Base-by-base conservation (phyloP, 2,329 filamentous ascomycete genomes). In the Calycina marina region DNA sequence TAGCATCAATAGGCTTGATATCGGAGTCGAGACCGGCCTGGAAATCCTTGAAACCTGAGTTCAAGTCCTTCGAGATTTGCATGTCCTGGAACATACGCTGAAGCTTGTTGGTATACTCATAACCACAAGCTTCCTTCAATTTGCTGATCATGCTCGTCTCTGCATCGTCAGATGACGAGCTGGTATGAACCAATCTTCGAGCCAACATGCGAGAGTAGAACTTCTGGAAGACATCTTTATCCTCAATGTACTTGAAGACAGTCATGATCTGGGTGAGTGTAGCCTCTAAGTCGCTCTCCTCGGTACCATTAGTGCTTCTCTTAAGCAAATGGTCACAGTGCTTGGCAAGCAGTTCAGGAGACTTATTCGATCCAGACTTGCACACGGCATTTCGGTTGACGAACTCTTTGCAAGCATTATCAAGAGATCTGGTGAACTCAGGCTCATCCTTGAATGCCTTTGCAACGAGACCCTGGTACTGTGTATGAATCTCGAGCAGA, bases 81-180 rank as follows among this genome's bases (percentile, higher is more conserved):
- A 98, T 94, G 53, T 98, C 90, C 56, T 96, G 88, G 70, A 96
- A 98, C 90, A 98, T 98, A 52, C 92, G 84, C 62, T 96, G 88
- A 28, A 98, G 70, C 63, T 96, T 96, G 67, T 96, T 98, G 46
- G 90, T 98, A 60, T 98, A 98, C 56, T 98, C 90, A 47, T 94
- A 98, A 49, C 90, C 90, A 52, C 90, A 96, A 0, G 90, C 88
- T 53, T 98, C 90, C 63, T 98, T 98, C 44, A 98, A 67, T 61
- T 96, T 98, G 63, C 82, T 86, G 57, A 98, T 98, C 90, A 98
- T 98, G 61, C 84, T 94, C 0, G 85, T 94, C 63, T 98, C 90
- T 2, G 90, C 88, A 58, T 98, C 90, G 46, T 93, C 86, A 2
- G 86, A 94, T 3, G 90, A 90, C 0, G 90, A 96, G 54, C 80